These are phyloP conservation scores for Boletus huronensis DNA, from an alignment of 768 basidiomycete species.

Conservation along the genomic window DNA sequence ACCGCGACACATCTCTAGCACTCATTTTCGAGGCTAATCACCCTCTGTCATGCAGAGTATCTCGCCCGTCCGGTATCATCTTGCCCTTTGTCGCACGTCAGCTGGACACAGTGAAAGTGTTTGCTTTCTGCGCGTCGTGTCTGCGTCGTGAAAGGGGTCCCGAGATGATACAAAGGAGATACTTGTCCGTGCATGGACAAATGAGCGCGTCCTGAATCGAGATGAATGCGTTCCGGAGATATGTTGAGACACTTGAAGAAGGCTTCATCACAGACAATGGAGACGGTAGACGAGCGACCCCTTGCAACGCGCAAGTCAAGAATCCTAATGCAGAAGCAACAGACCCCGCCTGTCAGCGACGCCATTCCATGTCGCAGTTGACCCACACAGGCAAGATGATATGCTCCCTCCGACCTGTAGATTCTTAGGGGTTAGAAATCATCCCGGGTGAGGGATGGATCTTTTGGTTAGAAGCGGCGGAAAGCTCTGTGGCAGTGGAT, in stretches of 20 bases:
- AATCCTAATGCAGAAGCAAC: constrained; percentile 1
- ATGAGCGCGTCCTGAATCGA: constrained; percentile 18
- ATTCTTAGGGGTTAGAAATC: constrained; percentile 63
- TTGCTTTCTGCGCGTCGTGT: constrained; percentile 25
- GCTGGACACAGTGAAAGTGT: constrained; percentile 24
- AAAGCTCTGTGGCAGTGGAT: constrained; percentile 29
- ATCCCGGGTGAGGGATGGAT: constrained; percentile 43
- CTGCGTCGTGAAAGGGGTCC: constrained; percentile 39
- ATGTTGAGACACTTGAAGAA: constrained; percentile 35
- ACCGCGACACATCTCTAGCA: constrained; percentile 53
- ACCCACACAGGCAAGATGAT: constrained; percentile 24
- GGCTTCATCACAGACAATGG: constrained; percentile 41
- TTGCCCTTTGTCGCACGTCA: constrained; percentile 37
- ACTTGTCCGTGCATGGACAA: constrained; percentile 38
- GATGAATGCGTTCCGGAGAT: constrained; percentile 51
- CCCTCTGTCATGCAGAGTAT: constrained; percentile 25
- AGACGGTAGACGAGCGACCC: constrained; percentile 17
- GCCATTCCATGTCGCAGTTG: constrained; percentile 19
- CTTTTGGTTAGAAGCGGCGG: constrained; percentile 48
- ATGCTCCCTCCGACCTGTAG: constrained; percentile 33
- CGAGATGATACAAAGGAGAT: constrained; percentile 48
- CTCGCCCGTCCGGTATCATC: constrained; percentile 49
- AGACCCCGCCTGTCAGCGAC: constrained; percentile 16
- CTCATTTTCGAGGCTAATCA: constrained; percentile 8
- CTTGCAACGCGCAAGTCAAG: constrained; percentile 8